These are phyloP conservation scores for Hibiscus trionum DNA, from an alignment of 345 rosid species.

Conservation along the genomic window DNA sequence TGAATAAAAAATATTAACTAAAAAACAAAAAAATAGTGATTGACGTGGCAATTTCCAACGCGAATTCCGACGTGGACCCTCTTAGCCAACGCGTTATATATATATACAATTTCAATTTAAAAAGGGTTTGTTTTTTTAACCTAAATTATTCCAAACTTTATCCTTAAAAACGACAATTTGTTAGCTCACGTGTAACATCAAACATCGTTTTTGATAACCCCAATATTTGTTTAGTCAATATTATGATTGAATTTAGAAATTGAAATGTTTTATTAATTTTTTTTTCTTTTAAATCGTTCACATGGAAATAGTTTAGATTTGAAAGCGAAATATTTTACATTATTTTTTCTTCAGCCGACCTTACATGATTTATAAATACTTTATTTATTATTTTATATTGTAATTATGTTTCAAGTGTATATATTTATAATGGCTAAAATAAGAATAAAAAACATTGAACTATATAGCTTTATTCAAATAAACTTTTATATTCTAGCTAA, in stretches of 20 bases:
- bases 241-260: neutral
- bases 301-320: neutral
- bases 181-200: neutral
- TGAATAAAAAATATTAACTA: neutral
- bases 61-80: neutral
- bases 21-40: neutral
- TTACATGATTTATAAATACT: neutral
- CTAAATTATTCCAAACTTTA: neutral
- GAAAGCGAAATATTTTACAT: neutral
- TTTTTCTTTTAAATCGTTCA: neutral
- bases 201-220: neutral
- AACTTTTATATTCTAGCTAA: too few relatives aligned
- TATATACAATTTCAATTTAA: too few relatives aligned
- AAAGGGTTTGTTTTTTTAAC: too few relatives aligned
- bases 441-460: neutral
- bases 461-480: too few relatives aligned
- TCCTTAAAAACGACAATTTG: neutral
- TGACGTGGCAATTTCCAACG: constrained; percentile 5
- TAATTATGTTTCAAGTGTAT: neutral
- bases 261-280: neutral
- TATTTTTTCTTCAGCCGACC: neutral
- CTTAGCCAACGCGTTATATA: constrained; percentile 6
- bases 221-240: neutral
- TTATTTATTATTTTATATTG: neutral
- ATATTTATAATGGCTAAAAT: neutral